These are phyloP conservation scores for Pleurotus djamor DNA, from an alignment of 768 basidiomycete genomes.

Conservation along the genomic window DNA sequence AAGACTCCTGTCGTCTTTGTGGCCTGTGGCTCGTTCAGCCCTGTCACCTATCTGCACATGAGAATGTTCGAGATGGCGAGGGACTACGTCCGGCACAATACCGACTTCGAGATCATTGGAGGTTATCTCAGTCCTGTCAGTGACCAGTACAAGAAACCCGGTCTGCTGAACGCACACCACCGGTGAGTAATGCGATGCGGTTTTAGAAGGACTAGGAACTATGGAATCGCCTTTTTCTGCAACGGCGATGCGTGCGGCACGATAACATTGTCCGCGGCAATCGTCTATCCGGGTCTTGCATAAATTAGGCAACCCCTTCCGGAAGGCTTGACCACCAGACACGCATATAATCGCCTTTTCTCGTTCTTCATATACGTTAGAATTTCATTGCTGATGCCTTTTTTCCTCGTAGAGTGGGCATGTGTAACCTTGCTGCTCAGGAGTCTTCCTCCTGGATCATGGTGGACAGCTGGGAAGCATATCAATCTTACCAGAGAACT, in stretches of 20 bases:
- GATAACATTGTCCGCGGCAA: conserved; percentile 7
- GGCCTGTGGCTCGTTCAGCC: conserved; percentile 97
- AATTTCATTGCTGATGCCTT: background rate
- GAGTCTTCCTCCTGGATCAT: conserved; percentile 93
- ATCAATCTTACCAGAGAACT: conserved; percentile 92
- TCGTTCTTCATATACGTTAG: background rate
- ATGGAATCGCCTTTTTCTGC: background rate
- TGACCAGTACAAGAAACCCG: conserved; percentile 96
- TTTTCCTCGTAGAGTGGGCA: conserved; percentile 56
- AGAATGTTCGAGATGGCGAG: conserved; percentile 99
- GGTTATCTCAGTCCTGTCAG: conserved; percentile 97
- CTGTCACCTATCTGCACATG: conserved; percentile 95
- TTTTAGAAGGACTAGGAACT: background rate
- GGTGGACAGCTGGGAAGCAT: conserved; percentile 98
- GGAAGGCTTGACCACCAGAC: background rate
- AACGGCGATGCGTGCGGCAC: background rate
- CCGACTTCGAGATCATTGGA: conserved; percentile 90
- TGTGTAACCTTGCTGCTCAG: conserved; percentile 88
- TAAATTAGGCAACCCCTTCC: conserved; percentile 13
- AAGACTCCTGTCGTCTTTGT: conserved; percentile 93
- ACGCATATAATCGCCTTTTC: background rate
- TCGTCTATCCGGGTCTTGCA: conserved; percentile 15
- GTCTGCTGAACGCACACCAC: conserved; percentile 83
- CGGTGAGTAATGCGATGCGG: conserved; percentile 56
- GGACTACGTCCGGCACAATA: conserved; percentile 92